Evolutionary conservation across 2,329 filamentous ascomycete species (phyloP), one percentile per base, ranked within the genome.

Genomic region (Colletotrichum ledebouriae): DNA sequence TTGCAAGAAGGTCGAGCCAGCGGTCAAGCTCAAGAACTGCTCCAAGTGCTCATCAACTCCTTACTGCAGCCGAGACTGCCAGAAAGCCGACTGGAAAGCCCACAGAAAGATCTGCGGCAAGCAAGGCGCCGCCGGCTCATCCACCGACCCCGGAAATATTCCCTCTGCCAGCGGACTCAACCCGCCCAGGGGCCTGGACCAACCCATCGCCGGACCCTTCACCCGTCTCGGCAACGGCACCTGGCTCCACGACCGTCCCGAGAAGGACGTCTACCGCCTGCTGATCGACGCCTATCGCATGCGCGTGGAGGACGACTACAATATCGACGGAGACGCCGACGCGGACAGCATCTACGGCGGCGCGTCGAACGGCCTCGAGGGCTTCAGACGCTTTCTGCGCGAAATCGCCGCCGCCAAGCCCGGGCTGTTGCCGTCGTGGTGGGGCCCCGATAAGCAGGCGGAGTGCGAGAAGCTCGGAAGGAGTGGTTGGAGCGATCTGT

Each of bases 1-100:
- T 15, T 39, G 37, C 37, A 39, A 39, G 5, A 39, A 39, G 37
- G 9, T 11, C 11, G 37, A 39, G 37, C 37, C 37, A 11, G 37
- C 10, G 37, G 37, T 39, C 37, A 39, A 39, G 37, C 11, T 39
- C 11, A 39, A 39, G 4, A 39, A 13, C 12, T 39, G 37, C 11
- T 39, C 37, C 10, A 39, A 39, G 37, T 39, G 37, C 37, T 39
- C 13, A 4, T 39, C 37, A 6, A 39, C 37, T 6, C 37, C 37
- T 1, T 88, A 88, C 76, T 89, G 86, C 78, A 84, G 83, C 46
- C 77, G 77, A 25, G 79, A 82, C 41, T 88, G 85, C 76, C 83
- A 87, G 73, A 84, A 82, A 69, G 73, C 75, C 2, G 79, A 87
- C 72, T 87, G 83, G 83, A 83, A 84, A 71, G 22, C 15, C 3